Evolutionary conservation across 139 green algal species (phyloP), one percentile per base, ranked within the genome.

Genomic region (Chlamydomonas sp.): DNA sequence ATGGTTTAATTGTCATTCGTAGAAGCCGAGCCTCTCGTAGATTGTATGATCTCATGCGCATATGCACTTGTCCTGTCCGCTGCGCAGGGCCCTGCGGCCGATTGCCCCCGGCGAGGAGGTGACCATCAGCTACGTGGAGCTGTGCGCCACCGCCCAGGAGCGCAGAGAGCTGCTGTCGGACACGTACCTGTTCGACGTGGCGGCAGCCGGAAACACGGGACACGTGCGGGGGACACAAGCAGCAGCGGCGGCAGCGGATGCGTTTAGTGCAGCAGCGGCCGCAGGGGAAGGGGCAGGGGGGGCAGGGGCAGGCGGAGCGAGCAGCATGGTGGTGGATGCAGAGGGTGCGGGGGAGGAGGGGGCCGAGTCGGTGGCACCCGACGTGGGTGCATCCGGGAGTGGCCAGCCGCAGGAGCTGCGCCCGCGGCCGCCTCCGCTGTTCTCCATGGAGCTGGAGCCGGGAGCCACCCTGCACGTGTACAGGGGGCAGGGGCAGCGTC

Each of bases 111-210:
- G 95, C 0, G 87, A 96, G 72, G 92, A 97, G 82, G 74, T 97
- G n/a, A 96, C 92, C 7, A 97, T 97, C 64, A 78, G 83, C 18
- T 98, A 98, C 85, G 79, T 95, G 0, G 96, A 98, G 85, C 88
- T 97, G 71, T 92, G 91, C 15, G 93, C 94, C 31, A 95, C 95
- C 3, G 81, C 89, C 4, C 91, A 93, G 66, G 94, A 97, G 89
- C 90, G 92, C 0, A 77, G 92, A 0, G 85, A 93, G n/a, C 76
- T 84, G 61, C 93, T 98, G 49, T 67, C 89, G 10, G 57, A 83
- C 4, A 80, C 93, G 68, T 97, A 98, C 91, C 87, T 89, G 73
- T 98, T 97, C 79, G 93, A 98, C 90, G 93, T 96, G 15, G 9
- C 14, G 15, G 2, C 81, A n/a, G 10, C 68, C 12, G 4, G 31